These are phyloP conservation scores for Claviceps spartinae DNA, from an alignment of 2,329 filamentous ascomycete species.

Conservation along the genomic window DNA sequence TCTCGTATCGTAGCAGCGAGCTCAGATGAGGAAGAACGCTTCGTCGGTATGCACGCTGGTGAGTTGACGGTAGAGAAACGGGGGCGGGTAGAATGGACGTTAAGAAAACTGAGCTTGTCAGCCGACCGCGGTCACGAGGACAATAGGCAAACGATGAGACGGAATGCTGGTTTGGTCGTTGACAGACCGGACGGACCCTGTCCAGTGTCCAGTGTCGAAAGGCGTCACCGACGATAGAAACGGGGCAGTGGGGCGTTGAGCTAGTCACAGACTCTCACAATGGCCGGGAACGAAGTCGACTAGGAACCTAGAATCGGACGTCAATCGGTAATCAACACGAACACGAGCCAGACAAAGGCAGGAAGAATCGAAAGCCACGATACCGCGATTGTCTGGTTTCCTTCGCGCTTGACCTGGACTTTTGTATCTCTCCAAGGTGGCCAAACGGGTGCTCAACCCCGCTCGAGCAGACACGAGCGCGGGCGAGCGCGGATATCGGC, in stretches of 20 bases:
- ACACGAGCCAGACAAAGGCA: too few species aligned
- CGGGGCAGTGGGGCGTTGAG: not conserved
- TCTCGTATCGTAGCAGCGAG: not conserved
- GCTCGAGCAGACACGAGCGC: too few species aligned
- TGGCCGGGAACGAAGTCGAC: not conserved
- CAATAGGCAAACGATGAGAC: conserved; percentile 1
- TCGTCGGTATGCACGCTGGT: not conserved
- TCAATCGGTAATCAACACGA: too few species aligned
- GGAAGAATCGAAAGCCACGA: too few species aligned
- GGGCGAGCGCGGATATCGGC: too few species aligned
- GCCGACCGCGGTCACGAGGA: conserved; percentile 1
- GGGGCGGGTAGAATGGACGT: not conserved
- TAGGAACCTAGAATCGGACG: too few species aligned
- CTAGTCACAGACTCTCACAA: not conserved
- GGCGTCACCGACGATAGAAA: conserved; percentile 2
- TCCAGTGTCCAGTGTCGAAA: not conserved
- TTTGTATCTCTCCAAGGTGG: too few species aligned
- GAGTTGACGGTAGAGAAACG: not conserved
- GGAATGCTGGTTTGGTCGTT: not conserved
- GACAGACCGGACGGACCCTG: not conserved
- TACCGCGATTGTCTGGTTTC: too few species aligned
- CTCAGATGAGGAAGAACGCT: too few species aligned
- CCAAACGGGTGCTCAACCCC: too few species aligned
- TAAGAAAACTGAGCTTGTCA: not conserved
- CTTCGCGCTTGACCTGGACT: too few species aligned